Evolutionary conservation across 2,329 filamentous ascomycete species (phyloP).

Genomic region (Hymenoscyphus occultus): DNA sequence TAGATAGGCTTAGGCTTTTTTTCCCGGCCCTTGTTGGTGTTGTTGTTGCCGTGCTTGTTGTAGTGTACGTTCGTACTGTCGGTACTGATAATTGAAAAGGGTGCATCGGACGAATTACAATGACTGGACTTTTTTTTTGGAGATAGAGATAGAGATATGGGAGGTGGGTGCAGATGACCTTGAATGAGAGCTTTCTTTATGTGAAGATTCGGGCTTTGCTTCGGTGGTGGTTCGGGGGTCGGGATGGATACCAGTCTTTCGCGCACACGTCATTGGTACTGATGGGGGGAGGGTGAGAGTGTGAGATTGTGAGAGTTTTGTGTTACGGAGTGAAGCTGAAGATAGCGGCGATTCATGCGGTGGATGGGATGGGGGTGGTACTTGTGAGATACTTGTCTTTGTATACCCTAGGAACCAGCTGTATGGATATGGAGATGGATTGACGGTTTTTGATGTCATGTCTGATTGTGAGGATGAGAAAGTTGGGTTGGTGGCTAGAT

Average conservation of each 20-base stretch:
- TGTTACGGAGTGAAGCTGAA: too few species aligned
- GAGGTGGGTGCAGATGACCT: conserved; percentile 7
- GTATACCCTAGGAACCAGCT: too few species aligned
- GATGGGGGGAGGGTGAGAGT: too few species aligned
- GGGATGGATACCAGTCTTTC: background rate
- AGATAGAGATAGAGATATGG: too few species aligned
- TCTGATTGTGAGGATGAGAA: too few species aligned
- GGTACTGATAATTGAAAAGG: conserved; percentile 12
- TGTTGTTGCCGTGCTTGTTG: conserved; percentile 13
- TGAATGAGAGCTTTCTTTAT: background rate
- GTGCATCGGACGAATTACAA: background rate
- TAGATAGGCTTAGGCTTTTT: background rate
- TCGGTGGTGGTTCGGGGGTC: background rate
- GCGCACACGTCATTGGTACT: background rate
- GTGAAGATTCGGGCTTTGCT: conserved; percentile 5
- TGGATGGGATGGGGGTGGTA: too few species aligned
- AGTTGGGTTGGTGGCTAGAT: too few species aligned
- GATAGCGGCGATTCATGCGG: too few species aligned
- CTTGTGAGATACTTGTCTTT: too few species aligned
- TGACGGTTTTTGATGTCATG: too few species aligned
- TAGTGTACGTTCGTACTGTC: conserved; percentile 7
- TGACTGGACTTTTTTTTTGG: background rate
- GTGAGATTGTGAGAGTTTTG: too few species aligned
- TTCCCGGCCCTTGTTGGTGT: background rate
- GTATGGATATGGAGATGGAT: too few species aligned